Base-by-base conservation (phyloP, 768 basidiomycete species). In the Mycena crocata region DNA sequence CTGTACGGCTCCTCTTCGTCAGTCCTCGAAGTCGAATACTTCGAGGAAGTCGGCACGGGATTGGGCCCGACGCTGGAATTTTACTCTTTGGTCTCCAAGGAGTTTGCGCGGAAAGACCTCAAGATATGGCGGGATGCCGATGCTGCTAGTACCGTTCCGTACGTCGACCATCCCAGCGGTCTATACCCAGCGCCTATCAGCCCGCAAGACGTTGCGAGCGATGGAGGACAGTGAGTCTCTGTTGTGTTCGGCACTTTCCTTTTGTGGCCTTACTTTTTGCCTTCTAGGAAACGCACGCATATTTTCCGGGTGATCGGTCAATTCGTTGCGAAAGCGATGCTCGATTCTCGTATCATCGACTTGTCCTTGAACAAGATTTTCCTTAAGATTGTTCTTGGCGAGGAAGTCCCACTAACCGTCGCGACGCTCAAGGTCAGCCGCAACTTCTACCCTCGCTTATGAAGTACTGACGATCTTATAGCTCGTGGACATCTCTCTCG, bases 1-100 rank as follows among this genome's bases (percentile, higher is more conserved):
- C 87, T 99, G 54, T 99, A 98, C 72, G 98, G 98, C 1, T 94
- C 94, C 0, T 95, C 94, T 2, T 93, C 93, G 5, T 95, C 95
- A 0, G 89, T 98, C 24, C 86, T 99, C 44, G 98, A 99, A 77
- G 95, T 99, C 55, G 96, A 99, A 81, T 99, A 98, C 81, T 98
- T 98, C 74, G 95, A 98, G 74, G 98, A 99, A 83, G 96, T 98
- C 51, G 98, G 98, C 23, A 99, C 97, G 10, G 98, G 98, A 23
- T 83, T 99, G 14, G 98, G 98, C 3, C 98, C 98, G 9, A 99
- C 98, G 28, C 85, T 99, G 26, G 98, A 99, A 80, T 99, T 99
- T 81, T 99, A 99, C 78, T 93, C 96, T n/a, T 81, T 99, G 54
- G 98, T 96, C 10, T 97, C 94, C 45, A 93, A 91, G 73, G 98